Evolutionary conservation across 2,329 filamentous ascomycete species (phyloP), one percentile per base, ranked within the genome.

Genomic region (Ophiostoma himal-ulmi): DNA sequence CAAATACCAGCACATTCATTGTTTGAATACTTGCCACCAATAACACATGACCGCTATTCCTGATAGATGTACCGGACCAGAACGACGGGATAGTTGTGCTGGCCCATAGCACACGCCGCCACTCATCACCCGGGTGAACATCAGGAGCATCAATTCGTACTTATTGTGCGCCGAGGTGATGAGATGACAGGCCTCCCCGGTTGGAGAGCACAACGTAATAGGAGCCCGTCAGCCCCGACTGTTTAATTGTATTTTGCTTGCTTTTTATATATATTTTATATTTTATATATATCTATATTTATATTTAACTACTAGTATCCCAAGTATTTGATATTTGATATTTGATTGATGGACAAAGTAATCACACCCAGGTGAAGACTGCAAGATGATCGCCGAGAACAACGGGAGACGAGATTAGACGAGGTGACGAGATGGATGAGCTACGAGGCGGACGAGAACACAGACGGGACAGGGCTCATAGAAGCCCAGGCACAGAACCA

Each of bases 121-220:
- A 34, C 26, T 22, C 57, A 34, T 14, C 26, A 62, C 57, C 57
- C 57, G 36, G 57, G n/a, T 62, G 57, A 30, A 62, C 57, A 57
- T 57, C 52, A 57, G 8, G 8, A 8, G 22, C 52, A 62, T 36
- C 57, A 62, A 62, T 62, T 26, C n/a, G 57, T 62, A 62, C 57
- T 14, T 22, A 62, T 62, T 62, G 26, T 62, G 57, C 57, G 57
- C 57, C 20, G 52, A 34, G 57, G 57, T 62, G 52, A 26, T 62
- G 22, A 62, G 22, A 34, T 62, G 57, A 62, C 26, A 62, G 57
- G n/a, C 52, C 52, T 26, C 52, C 52, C 52, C 22, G 52, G 22
- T 26, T 22, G 52, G n/a, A 57, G 30, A 22, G 48, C 20, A 11
- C 48, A 22, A 4, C n/a, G 52, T 57, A 57, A 7, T 54, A 54